Conservation (phyloP, 495 filamentous ascomycete species). For the Barbatosphaeria neglecta region DNA sequence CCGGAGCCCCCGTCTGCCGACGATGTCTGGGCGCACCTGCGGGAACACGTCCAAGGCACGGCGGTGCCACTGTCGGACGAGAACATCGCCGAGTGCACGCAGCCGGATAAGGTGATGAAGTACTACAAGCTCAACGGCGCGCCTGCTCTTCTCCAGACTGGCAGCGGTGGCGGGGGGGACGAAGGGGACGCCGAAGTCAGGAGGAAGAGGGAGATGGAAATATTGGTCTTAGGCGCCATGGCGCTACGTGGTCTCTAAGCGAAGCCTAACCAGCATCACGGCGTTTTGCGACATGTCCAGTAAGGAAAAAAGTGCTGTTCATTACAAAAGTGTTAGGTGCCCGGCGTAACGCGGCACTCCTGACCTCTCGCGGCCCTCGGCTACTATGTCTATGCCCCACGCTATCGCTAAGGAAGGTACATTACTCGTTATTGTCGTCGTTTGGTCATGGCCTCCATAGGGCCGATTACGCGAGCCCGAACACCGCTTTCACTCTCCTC, state of each 20-base stretch:
- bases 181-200: not conserved
- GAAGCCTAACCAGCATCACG: not conserved
- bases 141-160: slow-evolving; percentile 24
- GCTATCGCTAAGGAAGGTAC: too few species aligned
- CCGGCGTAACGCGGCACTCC: too few species aligned
- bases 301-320: too few species aligned
- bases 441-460: not conserved
- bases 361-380: too few species aligned
- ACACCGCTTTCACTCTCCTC: slow-evolving; percentile 41
- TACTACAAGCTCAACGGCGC: slow-evolving; percentile 64
- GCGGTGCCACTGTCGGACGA: slow-evolving; percentile 53
- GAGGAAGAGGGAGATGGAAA: slow-evolving; percentile 26
- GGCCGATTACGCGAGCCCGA: slow-evolving; percentile 22
- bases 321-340: too few species aligned
- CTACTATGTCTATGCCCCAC: not conserved
- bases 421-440: too few species aligned
- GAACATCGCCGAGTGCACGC: slow-evolving; percentile 41
- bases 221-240: slow-evolving; percentile 57
- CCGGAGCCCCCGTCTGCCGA: slow-evolving; percentile 27
- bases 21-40: slow-evolving; percentile 53
- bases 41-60: slow-evolving; percentile 47
- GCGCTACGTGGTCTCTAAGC: slow-evolving; percentile 52
- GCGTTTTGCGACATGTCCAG: too few species aligned
- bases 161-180: slow-evolving; percentile 8
- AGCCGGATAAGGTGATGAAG: slow-evolving; percentile 63